These are phyloP conservation scores for Allomyces macrogynus DNA, from an alignment of 192 early-diverging fungal genomes.

Conservation along the genomic window DNA sequence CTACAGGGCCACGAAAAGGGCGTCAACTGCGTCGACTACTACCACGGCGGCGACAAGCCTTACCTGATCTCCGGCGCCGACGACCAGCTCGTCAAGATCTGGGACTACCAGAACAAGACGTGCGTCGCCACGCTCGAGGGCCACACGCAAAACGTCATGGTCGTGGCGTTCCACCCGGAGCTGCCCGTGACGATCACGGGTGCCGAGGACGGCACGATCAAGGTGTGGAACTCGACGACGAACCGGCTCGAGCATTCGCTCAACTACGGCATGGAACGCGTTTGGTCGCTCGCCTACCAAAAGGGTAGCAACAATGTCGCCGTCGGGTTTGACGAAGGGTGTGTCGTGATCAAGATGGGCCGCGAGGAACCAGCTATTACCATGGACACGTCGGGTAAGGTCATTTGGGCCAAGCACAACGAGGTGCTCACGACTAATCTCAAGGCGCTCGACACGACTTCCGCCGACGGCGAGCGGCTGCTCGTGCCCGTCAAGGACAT, in stretches of 20 bases:
- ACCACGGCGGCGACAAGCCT: slow-evolving; percentile 91
- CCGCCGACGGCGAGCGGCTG: slow-evolving; percentile 70
- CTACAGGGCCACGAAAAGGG: slow-evolving; percentile 94
- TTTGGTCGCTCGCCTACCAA: slow-evolving; percentile 82
- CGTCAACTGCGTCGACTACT: slow-evolving; percentile 96
- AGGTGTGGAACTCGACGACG: slow-evolving; percentile 93
- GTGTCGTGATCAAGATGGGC: slow-evolving; percentile 86
- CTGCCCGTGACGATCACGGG: slow-evolving; percentile 90
- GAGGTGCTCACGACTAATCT: slow-evolving; percentile 91
- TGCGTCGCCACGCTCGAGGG: slow-evolving; percentile 98
- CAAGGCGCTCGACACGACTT: slow-evolving; percentile 27
- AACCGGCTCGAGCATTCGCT: slow-evolving; percentile 90
- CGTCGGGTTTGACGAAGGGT: slow-evolving; percentile 90
- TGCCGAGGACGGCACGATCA: slow-evolving; percentile 83
- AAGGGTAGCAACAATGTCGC: slow-evolving; percentile 78
- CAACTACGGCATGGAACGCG: slow-evolving; percentile 93
- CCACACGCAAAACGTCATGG: slow-evolving; percentile 81
- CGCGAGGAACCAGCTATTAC: slow-evolving; percentile 86
- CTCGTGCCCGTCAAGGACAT: slow-evolving; percentile 73
- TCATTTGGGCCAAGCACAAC: slow-evolving; percentile 94
- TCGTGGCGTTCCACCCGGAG: slow-evolving; percentile 82
- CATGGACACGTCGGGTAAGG: slow-evolving; percentile 92
- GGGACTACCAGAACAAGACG: slow-evolving; percentile 99
- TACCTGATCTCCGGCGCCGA: slow-evolving; percentile 90
- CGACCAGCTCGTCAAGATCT: slow-evolving; percentile 85